Evolutionary conservation across 768 basidiomycete species (phyloP).

Genomic region (Serendipita vermifera): DNA sequence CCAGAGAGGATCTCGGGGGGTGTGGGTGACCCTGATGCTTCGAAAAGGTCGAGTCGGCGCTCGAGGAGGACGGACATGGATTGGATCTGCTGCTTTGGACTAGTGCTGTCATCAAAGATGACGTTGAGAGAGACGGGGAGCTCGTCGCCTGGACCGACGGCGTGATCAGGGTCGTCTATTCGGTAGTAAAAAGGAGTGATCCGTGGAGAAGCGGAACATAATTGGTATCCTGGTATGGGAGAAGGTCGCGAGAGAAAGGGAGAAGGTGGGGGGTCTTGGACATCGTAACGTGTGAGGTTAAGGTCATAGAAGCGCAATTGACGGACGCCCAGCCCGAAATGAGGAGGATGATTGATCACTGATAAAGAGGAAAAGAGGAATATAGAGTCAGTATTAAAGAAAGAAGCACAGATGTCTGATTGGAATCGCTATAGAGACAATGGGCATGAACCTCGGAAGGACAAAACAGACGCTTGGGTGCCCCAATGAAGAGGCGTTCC

Average conservation of each 20-base stretch:
- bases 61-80: constrained; percentile 54
- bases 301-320: constrained; percentile 61
- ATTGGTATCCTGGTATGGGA: constrained; percentile 24
- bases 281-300: constrained; percentile 55
- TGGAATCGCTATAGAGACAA: background rate
- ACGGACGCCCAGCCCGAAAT: constrained; percentile 52
- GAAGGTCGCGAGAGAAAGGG: constrained; percentile 9
- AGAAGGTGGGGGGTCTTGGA: constrained; percentile 28
- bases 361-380: constrained; percentile 9
- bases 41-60: constrained; percentile 52
- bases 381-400: background rate
- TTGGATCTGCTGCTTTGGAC: constrained; percentile 43
- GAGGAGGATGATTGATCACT: constrained; percentile 59
- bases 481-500: no score
- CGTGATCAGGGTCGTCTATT: constrained; percentile 38
- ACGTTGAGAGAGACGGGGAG: constrained; percentile 34
- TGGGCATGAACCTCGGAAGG: constrained; percentile 1
- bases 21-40: constrained; percentile 18
- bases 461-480: no score
- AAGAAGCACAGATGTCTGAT: background rate
- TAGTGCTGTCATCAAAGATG: background rate
- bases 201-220: constrained; percentile 27
- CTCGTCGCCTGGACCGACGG: constrained; percentile 62
- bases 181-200: constrained; percentile 49
- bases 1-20: background rate